A percentile compares a stretch with the other conserved stretches of the same genome.
phyloP scores from a whole-genome alignment of 352 stramenopile genomes.

The Globisporangium recalcitrans region DNA sequence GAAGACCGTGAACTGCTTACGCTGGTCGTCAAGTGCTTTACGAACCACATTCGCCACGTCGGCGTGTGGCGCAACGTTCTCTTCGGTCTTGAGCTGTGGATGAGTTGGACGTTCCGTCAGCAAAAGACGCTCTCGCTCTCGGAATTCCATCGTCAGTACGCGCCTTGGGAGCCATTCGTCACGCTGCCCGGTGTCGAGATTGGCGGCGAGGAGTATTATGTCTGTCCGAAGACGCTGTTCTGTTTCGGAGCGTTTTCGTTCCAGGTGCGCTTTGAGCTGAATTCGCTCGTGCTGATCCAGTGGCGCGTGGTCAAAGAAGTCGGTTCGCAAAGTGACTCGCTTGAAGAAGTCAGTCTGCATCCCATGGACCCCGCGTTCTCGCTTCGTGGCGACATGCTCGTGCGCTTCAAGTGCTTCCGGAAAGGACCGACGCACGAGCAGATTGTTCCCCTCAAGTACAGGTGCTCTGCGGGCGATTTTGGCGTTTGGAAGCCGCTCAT shows the following conservation, averaged over 20 bases:
- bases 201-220: slow-evolving; percentile 14
- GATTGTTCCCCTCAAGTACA: slow-evolving; percentile 15
- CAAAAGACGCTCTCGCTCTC: slow-evolving; percentile 28
- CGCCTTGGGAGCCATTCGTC: slow-evolving; percentile 27
- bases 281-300: slow-evolving; percentile 24
- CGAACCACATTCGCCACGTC: slow-evolving; percentile 34
- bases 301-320: slow-evolving; percentile 29
- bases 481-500: slow-evolving; percentile 17
- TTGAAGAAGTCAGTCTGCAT: not conserved
- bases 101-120: slow-evolving; percentile 15
- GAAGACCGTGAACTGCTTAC: slow-evolving; percentile 32
- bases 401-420: slow-evolving; percentile 10
- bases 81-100: slow-evolving; percentile 33
- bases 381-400: slow-evolving; percentile 14
- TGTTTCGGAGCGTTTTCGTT: slow-evolving; percentile 24
- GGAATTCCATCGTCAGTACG: slow-evolving; percentile 43
- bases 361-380: slow-evolving; percentile 10
- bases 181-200: slow-evolving; percentile 10
- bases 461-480: slow-evolving; percentile 2
- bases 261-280: slow-evolving; percentile 27
- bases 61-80: slow-evolving; percentile 53
- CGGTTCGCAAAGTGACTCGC: not conserved
- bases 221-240: slow-evolving; percentile 28
- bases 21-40: slow-evolving; percentile 33
- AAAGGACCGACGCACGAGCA: slow-evolving; percentile 12